Conservation (phyloP, 495 filamentous ascomycete genomes). For the Bacidia gigantensis region DNA sequence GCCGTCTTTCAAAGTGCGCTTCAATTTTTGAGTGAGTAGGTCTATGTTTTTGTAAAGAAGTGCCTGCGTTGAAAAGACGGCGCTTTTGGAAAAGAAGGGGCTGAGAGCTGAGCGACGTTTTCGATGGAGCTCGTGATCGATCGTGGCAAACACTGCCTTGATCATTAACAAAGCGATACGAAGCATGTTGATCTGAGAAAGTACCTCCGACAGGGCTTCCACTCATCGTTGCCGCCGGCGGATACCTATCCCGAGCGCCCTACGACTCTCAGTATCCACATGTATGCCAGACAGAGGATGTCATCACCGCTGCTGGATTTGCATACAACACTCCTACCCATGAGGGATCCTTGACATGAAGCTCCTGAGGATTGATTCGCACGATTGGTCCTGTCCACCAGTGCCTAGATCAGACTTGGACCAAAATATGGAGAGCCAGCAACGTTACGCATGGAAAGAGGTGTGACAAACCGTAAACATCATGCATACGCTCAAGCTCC, state of each 20-base stretch:
- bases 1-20: neutral
- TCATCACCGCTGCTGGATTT: neutral
- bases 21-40: neutral
- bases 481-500: neutral
- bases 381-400: conserved; percentile 14
- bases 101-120: conserved; percentile 26
- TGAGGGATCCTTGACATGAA: conserved; percentile 18
- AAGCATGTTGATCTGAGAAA: neutral
- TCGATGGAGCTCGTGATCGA: conserved; percentile 32
- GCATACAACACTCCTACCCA: conserved; percentile 12
- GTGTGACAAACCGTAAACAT: neutral
- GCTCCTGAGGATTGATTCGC: conserved; percentile 17
- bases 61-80: conserved; percentile 23
- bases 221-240: conserved; percentile 8
- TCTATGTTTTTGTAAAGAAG: neutral
- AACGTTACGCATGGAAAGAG: neutral
- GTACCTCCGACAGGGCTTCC: conserved; percentile 14
- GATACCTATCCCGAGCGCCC: conserved; percentile 20
- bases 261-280: neutral
- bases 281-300: too few relatives aligned
- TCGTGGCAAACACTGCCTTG: conserved; percentile 24
- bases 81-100: conserved; percentile 30
- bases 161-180: neutral
- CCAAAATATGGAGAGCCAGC: neutral
- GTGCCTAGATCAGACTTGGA: conserved; percentile 11